Evolutionary conservation across 805 yeast species (phyloP), one percentile per base, ranked within the genome.

Genomic region (Starmerella vaccinii): DNA sequence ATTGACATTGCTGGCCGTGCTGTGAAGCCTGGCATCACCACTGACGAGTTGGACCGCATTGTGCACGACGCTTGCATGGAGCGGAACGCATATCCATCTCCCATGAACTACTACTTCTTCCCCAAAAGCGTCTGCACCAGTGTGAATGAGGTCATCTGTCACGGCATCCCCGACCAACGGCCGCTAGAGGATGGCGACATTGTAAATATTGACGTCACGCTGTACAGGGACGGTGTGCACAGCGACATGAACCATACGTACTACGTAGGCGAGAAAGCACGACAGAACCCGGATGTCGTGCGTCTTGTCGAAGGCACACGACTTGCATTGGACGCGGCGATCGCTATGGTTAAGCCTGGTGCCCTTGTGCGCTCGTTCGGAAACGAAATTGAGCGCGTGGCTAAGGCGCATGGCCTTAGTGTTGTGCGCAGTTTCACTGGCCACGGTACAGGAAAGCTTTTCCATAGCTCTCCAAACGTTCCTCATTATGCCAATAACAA

Each of bases 211-310:
- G 98, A 92, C 65, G 85, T 92, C 45, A 76, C 95, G 3, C 67
- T 92, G 49, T 92, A 76, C 70, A 78, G 83, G 67, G 77, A 84
- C 58, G 98, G 98, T 1, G 79, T 80, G 70, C 97, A 92, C 69
- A 82, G 95, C 8, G 98, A 92, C 68, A 72, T 92, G 65, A 92
- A 92, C 67, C 97, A 92, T 68, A 92, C 98, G 0, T 92, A 89
- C 67, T 92, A 92, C 63, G 95, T 92, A 26, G 98, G 97, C 12
- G 90, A 82, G 51, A 87, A 84, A 63, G 86, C 92, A 33, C 79
- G 75, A 59, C 68, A 78, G n/a, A 76, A 90, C 64, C 80, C 82
- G 43, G 95, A 86, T 46, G 74, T 78, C n/a, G 87, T 92, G 49
- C 80, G 89, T 54, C 77, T 92, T 34, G 96, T 90, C 9, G 98